A percentile compares a stretch with the other conserved stretches of the same genome.
Evolutionary conservation across 2,329 filamentous ascomycete genomes (phyloP).

Genomic region (Penicillium sp.): DNA sequence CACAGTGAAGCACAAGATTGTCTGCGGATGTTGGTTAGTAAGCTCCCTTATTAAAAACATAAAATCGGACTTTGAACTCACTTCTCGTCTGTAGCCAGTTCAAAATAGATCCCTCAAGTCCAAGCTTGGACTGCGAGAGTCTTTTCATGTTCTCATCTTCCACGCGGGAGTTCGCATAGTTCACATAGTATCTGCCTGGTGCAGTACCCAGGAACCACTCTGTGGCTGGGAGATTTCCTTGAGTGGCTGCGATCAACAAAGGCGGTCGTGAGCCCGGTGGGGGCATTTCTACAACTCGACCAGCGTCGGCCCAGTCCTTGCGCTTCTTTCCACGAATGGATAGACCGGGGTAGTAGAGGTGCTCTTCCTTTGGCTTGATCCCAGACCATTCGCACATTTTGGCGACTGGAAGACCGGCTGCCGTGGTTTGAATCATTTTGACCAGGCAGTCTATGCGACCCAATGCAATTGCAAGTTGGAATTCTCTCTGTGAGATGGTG

Average conservation of each 20-base stretch:
- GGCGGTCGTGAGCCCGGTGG: conserved; percentile 20
- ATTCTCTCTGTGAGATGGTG: conserved; percentile 21
- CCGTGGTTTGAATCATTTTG: conserved; percentile 64
- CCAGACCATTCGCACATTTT: conserved; percentile 66
- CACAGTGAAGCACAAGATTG: conserved; percentile 64
- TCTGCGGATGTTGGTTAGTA: conserved; percentile 17
- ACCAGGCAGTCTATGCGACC: conserved; percentile 41
- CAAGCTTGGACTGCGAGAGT: conserved; percentile 59
- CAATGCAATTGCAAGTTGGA: conserved; percentile 45
- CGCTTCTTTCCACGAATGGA: conserved; percentile 74
- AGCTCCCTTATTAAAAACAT: neutral
- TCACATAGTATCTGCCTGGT: conserved; percentile 65
- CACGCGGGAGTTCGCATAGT: conserved; percentile 64
- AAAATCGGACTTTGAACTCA: conserved; percentile 37
- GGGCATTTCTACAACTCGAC: conserved; percentile 36
- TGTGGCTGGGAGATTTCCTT: conserved; percentile 63
- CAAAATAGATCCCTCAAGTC: conserved; percentile 62
- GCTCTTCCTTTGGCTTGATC: conserved; percentile 61
- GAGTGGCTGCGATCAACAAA: conserved; percentile 32
- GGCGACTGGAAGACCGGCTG: conserved; percentile 68
- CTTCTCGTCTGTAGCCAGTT: conserved; percentile 50
- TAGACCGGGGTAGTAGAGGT: conserved; percentile 73
- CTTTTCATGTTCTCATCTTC: conserved; percentile 63
- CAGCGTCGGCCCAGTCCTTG: conserved; percentile 70
- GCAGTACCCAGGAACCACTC: conserved; percentile 77